phyloP scores from a whole-genome alignment of 108 stramenopile genomes.

The Cyclotella sp. region DNA sequence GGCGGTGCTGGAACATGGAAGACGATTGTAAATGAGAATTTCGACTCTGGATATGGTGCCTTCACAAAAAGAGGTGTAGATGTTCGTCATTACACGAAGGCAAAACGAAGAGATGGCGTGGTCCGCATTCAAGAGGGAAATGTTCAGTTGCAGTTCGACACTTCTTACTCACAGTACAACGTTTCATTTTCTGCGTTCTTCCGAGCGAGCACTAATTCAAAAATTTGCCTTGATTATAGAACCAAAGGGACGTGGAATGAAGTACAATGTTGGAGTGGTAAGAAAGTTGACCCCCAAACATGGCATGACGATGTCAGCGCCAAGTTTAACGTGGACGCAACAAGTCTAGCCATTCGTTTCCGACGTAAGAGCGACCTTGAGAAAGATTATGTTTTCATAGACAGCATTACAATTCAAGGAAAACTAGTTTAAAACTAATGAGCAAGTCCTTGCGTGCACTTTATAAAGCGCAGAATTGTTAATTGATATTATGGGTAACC shows the following conservation, averaged over 20 bases:
- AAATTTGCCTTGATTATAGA: constrained; percentile 4
- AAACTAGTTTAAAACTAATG: not conserved
- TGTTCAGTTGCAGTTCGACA: not conserved
- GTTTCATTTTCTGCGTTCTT: not conserved
- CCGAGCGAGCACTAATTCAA: not conserved
- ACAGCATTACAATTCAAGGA: not conserved
- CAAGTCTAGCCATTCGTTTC: not conserved
- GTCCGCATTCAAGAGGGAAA: constrained; percentile 6
- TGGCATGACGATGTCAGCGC: constrained; percentile 6
- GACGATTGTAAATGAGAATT: not conserved
- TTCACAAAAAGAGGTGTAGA: not conserved
- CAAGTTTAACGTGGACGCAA: not conserved
- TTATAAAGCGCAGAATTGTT: not conserved
- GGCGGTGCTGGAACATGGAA: not conserved
- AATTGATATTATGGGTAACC: not conserved
- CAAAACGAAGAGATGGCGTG: not conserved
- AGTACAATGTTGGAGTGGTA: constrained; percentile 3
- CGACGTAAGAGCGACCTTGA: not conserved
- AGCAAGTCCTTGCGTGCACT: not conserved
- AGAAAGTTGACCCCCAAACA: not conserved
- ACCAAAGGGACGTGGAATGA: not conserved
- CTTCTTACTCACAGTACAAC: constrained; percentile 1
- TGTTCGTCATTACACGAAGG: not conserved
- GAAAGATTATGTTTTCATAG: constrained; percentile 14
- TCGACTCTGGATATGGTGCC: constrained; percentile 4